Base-by-base conservation (phyloP, 768 basidiomycete genomes). In the Udeniomyces megalosporus region DNA sequence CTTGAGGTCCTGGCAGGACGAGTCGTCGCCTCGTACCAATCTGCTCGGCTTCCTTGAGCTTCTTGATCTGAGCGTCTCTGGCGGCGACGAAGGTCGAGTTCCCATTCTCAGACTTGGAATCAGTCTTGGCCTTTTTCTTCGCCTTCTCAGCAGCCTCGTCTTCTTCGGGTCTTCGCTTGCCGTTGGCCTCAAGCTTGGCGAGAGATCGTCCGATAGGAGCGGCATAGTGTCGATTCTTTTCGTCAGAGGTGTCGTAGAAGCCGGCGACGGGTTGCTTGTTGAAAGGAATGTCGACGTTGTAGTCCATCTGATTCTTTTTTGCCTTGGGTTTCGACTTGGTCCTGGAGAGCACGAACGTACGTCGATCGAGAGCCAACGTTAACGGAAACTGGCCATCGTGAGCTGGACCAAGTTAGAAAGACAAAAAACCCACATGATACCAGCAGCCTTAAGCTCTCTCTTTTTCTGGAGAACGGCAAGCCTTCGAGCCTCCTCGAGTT, bases 211-310 rank as follows among this genome's bases (percentile, higher is more conserved):
- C 92, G 29, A 96, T 84, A 3, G 76, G 93, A 0, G 93, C 89
- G n/a, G 82, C 78, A 15, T 86, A 82, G 44, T 83, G 77, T 53
- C 87, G 85, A 4, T 89, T 85, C 69, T 91, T 85, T 71, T 99
- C 95, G 67, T 93, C 95, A 0, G 84, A 80, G 2, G 88, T 91
- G 71, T 99, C 95, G 74, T 97, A 99, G 76, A 99, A 99, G 0
- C 95, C 95, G 11, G 92, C 76, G 0, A 89, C 91, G 0, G 95
- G 80, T 70, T 88, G 88, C 77, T 97, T 96, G 76, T 99, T 95
- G 71, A 97, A 97, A 0, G 95, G 95, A 67, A 96, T 95, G 71
- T 99, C 95, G 55, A 90, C 82, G 70, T 96, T 99, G 76, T 97
- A 99, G 74, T 95, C 93, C 95, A 97, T 97, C 60, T 92, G 92